Base-by-base conservation (phyloP, 176 grass and related monocot genomes). In the Carex myosuroides region DNA sequence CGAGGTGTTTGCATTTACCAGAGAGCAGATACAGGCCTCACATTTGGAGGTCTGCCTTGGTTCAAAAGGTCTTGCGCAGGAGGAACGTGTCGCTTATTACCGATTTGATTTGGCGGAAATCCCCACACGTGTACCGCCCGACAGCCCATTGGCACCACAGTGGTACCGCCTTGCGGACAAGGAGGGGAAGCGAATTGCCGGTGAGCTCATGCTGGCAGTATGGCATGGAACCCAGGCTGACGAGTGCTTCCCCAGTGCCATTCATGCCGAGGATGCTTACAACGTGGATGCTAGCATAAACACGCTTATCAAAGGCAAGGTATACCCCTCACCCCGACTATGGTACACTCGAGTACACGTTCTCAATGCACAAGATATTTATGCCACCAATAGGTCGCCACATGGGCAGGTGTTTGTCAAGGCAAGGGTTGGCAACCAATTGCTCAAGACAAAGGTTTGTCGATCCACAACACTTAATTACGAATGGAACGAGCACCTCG, bases 151-250 rank as follows among this genome's bases (percentile, higher is more conserved):
- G 52, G 87, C 81, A 16, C 87, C 87, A 14, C 30, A 79, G 48
- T 88, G 87, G 87, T 79, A 88, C 70, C 87, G 60, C 29, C 87
- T 88, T 24, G 17, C 39, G 9, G 81, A 71, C 71, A 84, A 32
- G 46, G 67, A 79, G 60, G 60, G 81, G 9, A 68, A 65, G 41
- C 60, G 26, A 46, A 58, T 58, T 48, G 18, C 54, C 14, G 81
- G 81, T 20, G 81, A 79, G 70, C 70, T 88, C 30, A 84, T 88
- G 87, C 81, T 88, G 10, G 81, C 87, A 32, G 16, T 88, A 62
- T 88, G 87, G 87, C 72, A 84, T 18, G 87, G 87, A 11, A 84
- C 87, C 6, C 87, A 88, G 70, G 87, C 87, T 32, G 87, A 88
- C 9, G 81, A 88, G 59, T 73, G 81, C 32, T 88, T 79, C 21